These are phyloP conservation scores for Dissophora ornata DNA, from an alignment of 192 early-diverging fungal genomes.

Conservation along the genomic window DNA sequence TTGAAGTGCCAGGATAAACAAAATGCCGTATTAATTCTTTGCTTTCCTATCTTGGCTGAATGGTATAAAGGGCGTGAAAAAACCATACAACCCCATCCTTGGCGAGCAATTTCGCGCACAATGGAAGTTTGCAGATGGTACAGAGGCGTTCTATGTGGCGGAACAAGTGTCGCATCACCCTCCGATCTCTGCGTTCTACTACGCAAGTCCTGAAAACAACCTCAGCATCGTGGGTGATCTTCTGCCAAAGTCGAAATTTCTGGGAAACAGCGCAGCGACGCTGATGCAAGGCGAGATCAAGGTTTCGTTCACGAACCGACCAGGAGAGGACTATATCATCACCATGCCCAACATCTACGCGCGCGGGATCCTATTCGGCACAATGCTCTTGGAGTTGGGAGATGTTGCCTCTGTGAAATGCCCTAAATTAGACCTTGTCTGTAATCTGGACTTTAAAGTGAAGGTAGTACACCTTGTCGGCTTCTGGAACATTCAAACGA, in stretches of 20 bases:
- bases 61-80: conserved; percentile 86
- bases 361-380: conserved; percentile 92
- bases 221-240: conserved; percentile 84
- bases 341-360: conserved; percentile 95
- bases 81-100: conserved; percentile 95
- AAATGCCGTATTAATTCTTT: too few species aligned
- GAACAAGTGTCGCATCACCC: conserved; percentile 98
- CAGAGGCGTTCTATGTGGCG: conserved; percentile 81
- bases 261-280: conserved; percentile 91
- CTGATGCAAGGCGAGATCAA: conserved; percentile 82
- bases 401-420: conserved; percentile 83
- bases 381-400: conserved; percentile 93
- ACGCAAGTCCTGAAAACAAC: conserved; percentile 84
- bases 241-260: conserved; percentile 86
- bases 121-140: conserved; percentile 76
- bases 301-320: conserved; percentile 69
- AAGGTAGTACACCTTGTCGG: conserved; percentile 66
- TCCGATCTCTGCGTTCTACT: conserved; percentile 87
- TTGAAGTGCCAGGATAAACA: too few species aligned
- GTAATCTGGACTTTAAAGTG: conserved; percentile 89
- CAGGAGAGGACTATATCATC: conserved; percentile 83
- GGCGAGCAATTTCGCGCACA: conserved; percentile 92
- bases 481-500: too few species aligned
- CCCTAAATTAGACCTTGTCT: conserved; percentile 77
- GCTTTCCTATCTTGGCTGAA: too few species aligned